Evolutionary conservation across 2,329 filamentous ascomycete genomes (phyloP), one percentile per base, ranked within the genome.

Genomic region (Chrysoporthe puriensis): DNA sequence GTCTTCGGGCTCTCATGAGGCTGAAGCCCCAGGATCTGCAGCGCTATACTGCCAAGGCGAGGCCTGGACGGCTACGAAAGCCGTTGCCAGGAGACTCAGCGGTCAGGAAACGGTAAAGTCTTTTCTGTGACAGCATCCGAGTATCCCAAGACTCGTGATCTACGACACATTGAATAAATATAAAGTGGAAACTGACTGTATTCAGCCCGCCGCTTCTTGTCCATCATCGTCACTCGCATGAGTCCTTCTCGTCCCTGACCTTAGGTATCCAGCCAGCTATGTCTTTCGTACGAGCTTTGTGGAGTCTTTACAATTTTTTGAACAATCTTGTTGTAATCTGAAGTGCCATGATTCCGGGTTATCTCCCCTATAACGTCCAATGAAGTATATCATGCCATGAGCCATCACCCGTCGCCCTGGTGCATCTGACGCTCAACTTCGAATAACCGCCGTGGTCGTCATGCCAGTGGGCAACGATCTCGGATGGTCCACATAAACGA

Each of bases 11-110:
- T 18, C 46, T 40, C n/a, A 63, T 64, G 54, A 58, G 66, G 66
- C 66, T 64, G 62, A 67, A 61, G 64, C 66, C 26, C 70, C 46
- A 3, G 60, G 72, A 44, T 67, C 72, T 46, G 70, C 64, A 21
- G 63, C 71, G 57, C 69, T 40, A 40, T 40, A 26, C 26, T 40
- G 36, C 9, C 36, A 6, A 40, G 36, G 6, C 36, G 36, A 40
- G 36, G 36, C 36, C 9, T 9, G 36, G 36, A 40, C 36, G 36
- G 36, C 36, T 40, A 40, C 6, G 36, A 9, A 9, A 9, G 5
- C 36, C 36, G 36, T 40, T 40, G 9, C 36, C 36, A 40, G 6
- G 36, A 40, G 36, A 40, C 36, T 9, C 36, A 40, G 36, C 6
- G 36, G 36, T 40, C 36, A 40, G 36, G 36, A 40, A 40, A 40